Evolutionary conservation across 2,329 filamentous ascomycete species (phyloP), one percentile per base, ranked within the genome.

Genomic region (Penicillium sp.): DNA sequence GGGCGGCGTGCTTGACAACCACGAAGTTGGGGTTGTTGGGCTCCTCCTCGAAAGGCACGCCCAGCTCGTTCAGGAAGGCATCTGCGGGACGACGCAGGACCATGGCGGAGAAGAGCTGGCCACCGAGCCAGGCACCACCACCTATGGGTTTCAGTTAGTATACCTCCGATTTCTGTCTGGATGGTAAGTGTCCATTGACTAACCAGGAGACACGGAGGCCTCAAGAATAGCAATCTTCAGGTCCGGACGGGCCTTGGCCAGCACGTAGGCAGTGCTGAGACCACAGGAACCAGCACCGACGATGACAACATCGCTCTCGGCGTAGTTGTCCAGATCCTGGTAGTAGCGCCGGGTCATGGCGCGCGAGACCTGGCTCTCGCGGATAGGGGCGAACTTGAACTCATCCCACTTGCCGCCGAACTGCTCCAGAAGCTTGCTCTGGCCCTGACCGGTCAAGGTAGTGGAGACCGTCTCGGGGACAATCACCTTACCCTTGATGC

Each of bases 291-390:
- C 93, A 35, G 93, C 93, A 62, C 93, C 93, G 68, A 97, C 86
- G 75, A 97, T 96, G 82, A 97, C 93, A 74, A 97, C 89, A 84
- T 97, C 93, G 53, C 91, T 92, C 83, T 97, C 93, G 77, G 93
- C 92, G 75, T 96, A 95, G 64, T 81, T 86, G 83, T 97, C 91
- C 58, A 97, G 84, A 81, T 97, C 93, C 72, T 87, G 81, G 79
- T 97, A 97, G 89, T 97, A 97, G 76, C 93, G 92, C 56, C 91
- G 87, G 58, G 91, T 94, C 93, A 97, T 97, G 77, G 93, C 92
- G 66, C 93, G 91, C 55, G 91, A 94, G 76, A 97, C 93, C 81
- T 96, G 91, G 68, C 88, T 91, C 86, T 97, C 93, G 69, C 93
- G 90, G 80, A 97, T 97, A 59, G 91, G 90, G 56, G 89, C 86